phyloP scores from a whole-genome alignment of 2,329 filamentous ascomycete genomes.

The Aspergillus texensis region DNA sequence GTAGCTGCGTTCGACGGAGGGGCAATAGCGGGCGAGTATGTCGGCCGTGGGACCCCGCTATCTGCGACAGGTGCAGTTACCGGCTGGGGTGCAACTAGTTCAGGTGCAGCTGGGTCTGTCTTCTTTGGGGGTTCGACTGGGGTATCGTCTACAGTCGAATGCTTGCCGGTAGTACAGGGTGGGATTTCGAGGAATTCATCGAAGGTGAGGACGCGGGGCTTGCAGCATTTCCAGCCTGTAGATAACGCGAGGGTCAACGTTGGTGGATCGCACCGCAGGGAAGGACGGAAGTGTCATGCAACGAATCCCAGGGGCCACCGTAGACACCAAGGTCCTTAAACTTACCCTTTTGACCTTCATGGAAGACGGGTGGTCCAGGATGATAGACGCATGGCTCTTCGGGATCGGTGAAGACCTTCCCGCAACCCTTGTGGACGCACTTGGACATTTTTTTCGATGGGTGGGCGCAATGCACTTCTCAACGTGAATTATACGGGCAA shows the following conservation, averaged over 20 bases:
- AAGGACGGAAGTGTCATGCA: not conserved
- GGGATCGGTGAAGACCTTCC: slow-evolving; percentile 79
- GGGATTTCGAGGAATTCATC: slow-evolving; percentile 95
- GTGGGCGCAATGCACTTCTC: not conserved
- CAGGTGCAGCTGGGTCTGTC: slow-evolving; percentile 12
- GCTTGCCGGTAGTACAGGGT: slow-evolving; percentile 89
- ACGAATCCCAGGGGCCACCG: slow-evolving; percentile 15
- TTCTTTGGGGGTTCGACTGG: slow-evolving; percentile 52
- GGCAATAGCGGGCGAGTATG: slow-evolving; percentile 32
- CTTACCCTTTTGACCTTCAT: slow-evolving; percentile 97
- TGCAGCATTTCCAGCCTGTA: slow-evolving; percentile 98
- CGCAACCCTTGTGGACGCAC: slow-evolving; percentile 96
- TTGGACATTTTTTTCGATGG: slow-evolving; percentile 55
- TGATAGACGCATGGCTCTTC: slow-evolving; percentile 89
- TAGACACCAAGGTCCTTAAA: slow-evolving; percentile 31
- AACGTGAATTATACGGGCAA: not conserved
- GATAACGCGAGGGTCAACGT: slow-evolving; percentile 3
- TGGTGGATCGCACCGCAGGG: not conserved
- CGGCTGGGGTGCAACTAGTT: not conserved
- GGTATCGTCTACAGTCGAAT: slow-evolving; percentile 82
- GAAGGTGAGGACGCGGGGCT: slow-evolving; percentile 92
- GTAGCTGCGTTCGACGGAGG: slow-evolving; percentile 34
- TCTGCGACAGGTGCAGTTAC: slow-evolving; percentile 21
- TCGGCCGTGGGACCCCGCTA: slow-evolving; percentile 21
- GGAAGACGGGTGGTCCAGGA: slow-evolving; percentile 90